A percentile compares a stretch with the other conserved stretches of the same genome.
phyloP scores from a whole-genome alignment of 257 asterid species.

The Phtheirospermum japonicum region DNA sequence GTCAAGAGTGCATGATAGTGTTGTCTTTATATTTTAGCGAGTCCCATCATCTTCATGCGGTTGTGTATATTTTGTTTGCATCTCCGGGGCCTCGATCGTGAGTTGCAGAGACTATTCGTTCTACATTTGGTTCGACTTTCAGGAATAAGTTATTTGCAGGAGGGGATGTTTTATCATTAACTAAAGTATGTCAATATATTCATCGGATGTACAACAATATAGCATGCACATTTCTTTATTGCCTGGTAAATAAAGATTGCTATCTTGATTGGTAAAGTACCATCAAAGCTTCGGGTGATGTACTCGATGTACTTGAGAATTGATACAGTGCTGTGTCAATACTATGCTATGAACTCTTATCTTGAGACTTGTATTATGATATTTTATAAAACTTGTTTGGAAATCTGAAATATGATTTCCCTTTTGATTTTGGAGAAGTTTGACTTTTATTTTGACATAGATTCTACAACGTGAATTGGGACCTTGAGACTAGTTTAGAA shows the following conservation, averaged over 20 bases:
- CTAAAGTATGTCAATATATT: conserved; percentile 21
- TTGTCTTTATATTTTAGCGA: conserved; percentile 75
- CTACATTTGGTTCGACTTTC: conserved; percentile 22
- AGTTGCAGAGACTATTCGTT: conserved; percentile 26
- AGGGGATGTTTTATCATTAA: background rate
- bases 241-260: conserved; percentile 16
- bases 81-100: conserved; percentile 21
- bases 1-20: conserved; percentile 88
- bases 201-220: conserved; percentile 23
- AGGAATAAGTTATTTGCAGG: conserved; percentile 30
- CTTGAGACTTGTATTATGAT: background rate
- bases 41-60: conserved; percentile 5
- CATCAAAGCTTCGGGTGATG: no score
- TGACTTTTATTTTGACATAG: no score
- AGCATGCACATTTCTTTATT: conserved; percentile 4
- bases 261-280: conserved; percentile 10
- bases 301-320: background rate
- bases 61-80: conserved; percentile 31
- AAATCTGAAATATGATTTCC: background rate
- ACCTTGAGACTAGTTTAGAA: no score
- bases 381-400: background rate
- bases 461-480: no score
- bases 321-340: background rate
- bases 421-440: background rate
- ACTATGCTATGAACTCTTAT: background rate